Conservation (phyloP, 1,139 yeast species). For the Protomyces arabidopsidicola region DNA sequence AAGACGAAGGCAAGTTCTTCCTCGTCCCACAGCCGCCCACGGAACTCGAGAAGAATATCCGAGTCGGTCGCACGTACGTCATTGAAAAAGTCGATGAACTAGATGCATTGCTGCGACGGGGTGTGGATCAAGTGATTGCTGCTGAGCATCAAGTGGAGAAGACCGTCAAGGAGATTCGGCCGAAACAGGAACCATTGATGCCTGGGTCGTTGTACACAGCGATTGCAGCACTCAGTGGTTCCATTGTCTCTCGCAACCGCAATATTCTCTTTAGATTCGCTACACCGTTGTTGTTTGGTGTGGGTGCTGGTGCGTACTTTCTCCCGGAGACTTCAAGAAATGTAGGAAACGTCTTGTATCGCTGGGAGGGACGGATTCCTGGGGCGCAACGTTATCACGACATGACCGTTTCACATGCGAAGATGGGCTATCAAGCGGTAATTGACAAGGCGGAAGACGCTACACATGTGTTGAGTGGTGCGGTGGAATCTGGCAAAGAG, state of each 20-base stretch:
- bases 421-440: conserved; percentile 13
- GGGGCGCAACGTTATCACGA: conserved; percentile 22
- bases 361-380: conserved; percentile 13
- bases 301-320: conserved; percentile 27
- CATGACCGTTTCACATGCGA: conserved; percentile 16
- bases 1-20: conserved; percentile 12
- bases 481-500: conserved; percentile 15
- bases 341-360: conserved; percentile 24
- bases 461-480: conserved; percentile 19
- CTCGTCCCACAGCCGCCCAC: conserved; percentile 17
- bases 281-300: conserved; percentile 26
- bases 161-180: conserved; percentile 22
- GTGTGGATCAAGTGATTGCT: conserved; percentile 24
- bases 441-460: conserved; percentile 22
- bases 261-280: conserved; percentile 20
- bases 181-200: conserved; percentile 21
- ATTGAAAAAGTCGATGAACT: conserved; percentile 1
- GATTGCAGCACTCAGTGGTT: conserved; percentile 28
- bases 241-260: conserved; percentile 29
- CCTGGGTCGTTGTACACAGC: conserved; percentile 29
- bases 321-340: conserved; percentile 28
- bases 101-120: conserved; percentile 6
- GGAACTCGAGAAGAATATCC: conserved; percentile 6
- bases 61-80: conserved; percentile 4
- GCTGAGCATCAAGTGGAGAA: conserved; percentile 24